phyloP scores from a whole-genome alignment of 352 stramenopile genomes.

The Phytophthora pistaciae region DNA sequence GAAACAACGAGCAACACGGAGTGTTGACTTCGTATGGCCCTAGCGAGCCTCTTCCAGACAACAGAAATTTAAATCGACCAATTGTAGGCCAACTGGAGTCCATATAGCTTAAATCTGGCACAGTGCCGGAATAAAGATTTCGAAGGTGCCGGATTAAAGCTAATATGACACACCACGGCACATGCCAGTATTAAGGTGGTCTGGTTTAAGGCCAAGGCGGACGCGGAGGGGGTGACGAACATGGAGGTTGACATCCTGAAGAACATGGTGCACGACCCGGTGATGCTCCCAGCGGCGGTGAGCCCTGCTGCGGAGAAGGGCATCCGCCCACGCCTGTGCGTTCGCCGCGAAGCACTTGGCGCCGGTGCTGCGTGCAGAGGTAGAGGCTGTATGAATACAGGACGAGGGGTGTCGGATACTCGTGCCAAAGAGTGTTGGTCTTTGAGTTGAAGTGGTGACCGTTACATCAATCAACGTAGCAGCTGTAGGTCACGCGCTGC shows the following conservation, averaged over 20 bases:
- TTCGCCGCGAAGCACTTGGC: slow-evolving; percentile 16
- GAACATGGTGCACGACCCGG: neutral
- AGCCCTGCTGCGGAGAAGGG: slow-evolving; percentile 36
- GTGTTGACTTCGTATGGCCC: no score
- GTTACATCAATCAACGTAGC: slow-evolving; percentile 16
- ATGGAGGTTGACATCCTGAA: slow-evolving; percentile 50
- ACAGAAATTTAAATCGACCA: no score
- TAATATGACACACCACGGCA: no score
- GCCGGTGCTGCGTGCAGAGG: no score
- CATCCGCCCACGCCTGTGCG: slow-evolving; percentile 2
- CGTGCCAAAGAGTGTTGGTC: slow-evolving; percentile 16
- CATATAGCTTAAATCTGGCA: no score
- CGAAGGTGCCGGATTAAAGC: no score
- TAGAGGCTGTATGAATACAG: neutral
- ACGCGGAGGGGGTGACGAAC: slow-evolving; percentile 34
- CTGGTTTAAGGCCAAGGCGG: slow-evolving; percentile 22
- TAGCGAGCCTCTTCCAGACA: no score
- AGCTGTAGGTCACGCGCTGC: neutral
- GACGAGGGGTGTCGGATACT: neutral
- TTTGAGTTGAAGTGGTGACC: slow-evolving; percentile 26
- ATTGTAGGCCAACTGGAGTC: no score
- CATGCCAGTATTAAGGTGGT: no score
- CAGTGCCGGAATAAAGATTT: no score
- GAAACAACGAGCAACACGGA: no score
- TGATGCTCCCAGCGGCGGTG: neutral